phyloP scores from a whole-genome alignment of 2,329 filamentous ascomycete genomes.

The Xylariaceae sp. region DNA sequence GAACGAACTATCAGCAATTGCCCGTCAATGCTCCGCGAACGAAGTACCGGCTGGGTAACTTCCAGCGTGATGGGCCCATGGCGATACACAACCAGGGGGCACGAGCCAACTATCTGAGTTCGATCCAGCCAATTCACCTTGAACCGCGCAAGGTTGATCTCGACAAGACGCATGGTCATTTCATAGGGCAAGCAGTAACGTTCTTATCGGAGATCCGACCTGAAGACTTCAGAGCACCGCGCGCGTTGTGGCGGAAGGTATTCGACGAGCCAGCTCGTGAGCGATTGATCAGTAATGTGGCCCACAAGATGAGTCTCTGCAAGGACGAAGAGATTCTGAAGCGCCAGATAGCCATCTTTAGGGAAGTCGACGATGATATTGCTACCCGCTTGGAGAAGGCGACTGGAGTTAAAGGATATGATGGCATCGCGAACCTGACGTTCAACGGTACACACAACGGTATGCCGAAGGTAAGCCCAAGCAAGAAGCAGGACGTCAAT shows the following conservation, averaged over 20 bases:
- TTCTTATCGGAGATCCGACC: slow-evolving; percentile 37
- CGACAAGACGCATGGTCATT: slow-evolving; percentile 37
- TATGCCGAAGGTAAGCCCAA: slow-evolving; percentile 41
- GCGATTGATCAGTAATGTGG: slow-evolving; percentile 55
- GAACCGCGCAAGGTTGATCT: slow-evolving; percentile 32
- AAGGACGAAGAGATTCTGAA: slow-evolving; percentile 55
- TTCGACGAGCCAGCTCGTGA: slow-evolving; percentile 54
- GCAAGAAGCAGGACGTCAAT: slow-evolving; percentile 45
- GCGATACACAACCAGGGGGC: slow-evolving; percentile 60
- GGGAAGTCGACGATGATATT: slow-evolving; percentile 55
- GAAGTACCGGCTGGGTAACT: slow-evolving; percentile 52
- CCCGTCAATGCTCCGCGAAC: slow-evolving; percentile 47
- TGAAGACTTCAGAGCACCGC: slow-evolving; percentile 44
- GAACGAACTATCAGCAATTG: slow-evolving; percentile 55
- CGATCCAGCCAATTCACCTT: slow-evolving; percentile 35
- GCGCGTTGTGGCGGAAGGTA: slow-evolving; percentile 56
- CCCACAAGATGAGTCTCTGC: slow-evolving; percentile 57
- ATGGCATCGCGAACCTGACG: slow-evolving; percentile 47
- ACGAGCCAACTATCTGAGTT: slow-evolving; percentile 50
- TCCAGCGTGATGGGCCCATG: slow-evolving; percentile 69
- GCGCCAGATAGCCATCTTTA: slow-evolving; percentile 60
- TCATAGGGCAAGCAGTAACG: slow-evolving; percentile 35
- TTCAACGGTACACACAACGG: slow-evolving; percentile 61
- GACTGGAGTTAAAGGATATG: slow-evolving; percentile 56
- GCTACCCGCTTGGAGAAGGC: slow-evolving; percentile 56